Conservation (phyloP, 176 grass and related monocot species). For the Calamus simplicifolius region DNA sequence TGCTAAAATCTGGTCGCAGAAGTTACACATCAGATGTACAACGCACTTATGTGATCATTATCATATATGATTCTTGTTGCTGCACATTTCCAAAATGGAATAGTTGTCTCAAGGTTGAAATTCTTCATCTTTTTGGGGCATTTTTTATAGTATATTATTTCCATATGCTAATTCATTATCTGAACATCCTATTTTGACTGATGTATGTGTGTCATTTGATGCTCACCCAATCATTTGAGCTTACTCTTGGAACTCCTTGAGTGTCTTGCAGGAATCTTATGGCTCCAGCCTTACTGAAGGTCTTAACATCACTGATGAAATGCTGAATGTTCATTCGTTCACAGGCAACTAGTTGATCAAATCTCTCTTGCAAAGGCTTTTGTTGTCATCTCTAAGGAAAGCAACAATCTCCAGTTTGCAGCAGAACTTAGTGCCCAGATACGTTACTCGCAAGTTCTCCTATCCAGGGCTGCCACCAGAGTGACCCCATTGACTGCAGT, state of each 20-base stretch:
- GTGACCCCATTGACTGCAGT: conserved; percentile 21
- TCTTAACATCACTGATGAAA: conserved; percentile 76
- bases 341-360: conserved; percentile 76
- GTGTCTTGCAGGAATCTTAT: conserved; percentile 50
- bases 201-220: background rate
- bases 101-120: no score
- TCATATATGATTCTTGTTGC: no score
- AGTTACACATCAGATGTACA: no score
- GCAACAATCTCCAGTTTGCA: conserved; percentile 70
- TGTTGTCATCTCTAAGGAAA: conserved; percentile 56
- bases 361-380: conserved; percentile 90
- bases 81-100: no score
- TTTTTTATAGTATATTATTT: no score
- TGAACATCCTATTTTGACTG: background rate
- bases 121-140: no score
- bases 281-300: conserved; percentile 37
- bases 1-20: no score
- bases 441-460: conserved; percentile 49
- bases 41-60: no score
- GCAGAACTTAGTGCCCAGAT: conserved; percentile 59
- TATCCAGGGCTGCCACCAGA: conserved; percentile 35
- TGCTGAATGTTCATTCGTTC: conserved; percentile 63
- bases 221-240: background rate
- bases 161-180: no score
- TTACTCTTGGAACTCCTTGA: background rate